These are phyloP conservation scores for Elsinoe ampelina DNA, from an alignment of 2,329 filamentous ascomycete genomes.

Conservation along the genomic window DNA sequence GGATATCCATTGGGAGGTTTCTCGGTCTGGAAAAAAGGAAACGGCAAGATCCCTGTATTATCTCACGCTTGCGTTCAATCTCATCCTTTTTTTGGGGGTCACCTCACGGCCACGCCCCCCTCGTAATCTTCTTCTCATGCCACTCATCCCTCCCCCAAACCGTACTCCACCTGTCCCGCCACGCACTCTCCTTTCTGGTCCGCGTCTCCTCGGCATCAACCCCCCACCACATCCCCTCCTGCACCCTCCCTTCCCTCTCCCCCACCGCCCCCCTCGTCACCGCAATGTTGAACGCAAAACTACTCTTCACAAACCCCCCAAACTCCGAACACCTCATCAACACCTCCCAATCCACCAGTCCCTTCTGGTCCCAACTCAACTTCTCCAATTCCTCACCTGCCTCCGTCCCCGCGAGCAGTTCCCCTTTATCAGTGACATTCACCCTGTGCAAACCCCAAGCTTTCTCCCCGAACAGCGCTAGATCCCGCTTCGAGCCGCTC, in stretches of 20 bases:
- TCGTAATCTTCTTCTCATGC: slow-evolving; percentile 17
- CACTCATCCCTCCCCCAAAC: slow-evolving; percentile 19
- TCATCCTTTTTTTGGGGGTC: not conserved
- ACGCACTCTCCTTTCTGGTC: slow-evolving; percentile 18
- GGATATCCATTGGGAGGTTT: not conserved
- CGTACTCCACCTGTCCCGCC: slow-evolving; percentile 18
- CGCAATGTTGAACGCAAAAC: slow-evolving; percentile 41
- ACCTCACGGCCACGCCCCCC: slow-evolving; percentile 17
- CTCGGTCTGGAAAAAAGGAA: not conserved
- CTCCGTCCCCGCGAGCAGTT: slow-evolving; percentile 34
- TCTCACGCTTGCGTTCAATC: not conserved
- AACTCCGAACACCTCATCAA: slow-evolving; percentile 37
- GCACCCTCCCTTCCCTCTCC: slow-evolving; percentile 20
- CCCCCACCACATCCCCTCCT: slow-evolving; percentile 17
- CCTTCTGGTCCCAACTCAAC: slow-evolving; percentile 54
- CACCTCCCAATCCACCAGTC: slow-evolving; percentile 44
- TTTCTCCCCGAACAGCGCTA: slow-evolving; percentile 30
- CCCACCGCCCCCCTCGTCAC: slow-evolving; percentile 31
- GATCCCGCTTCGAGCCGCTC: slow-evolving; percentile 32
- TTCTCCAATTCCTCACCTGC: slow-evolving; percentile 41
- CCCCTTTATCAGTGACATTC: slow-evolving; percentile 35
- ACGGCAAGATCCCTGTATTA: not conserved
- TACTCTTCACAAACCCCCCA: slow-evolving; percentile 37
- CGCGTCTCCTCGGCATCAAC: slow-evolving; percentile 20
- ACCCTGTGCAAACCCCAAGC: slow-evolving; percentile 29